Percentiles rank a stretch among this genome's conserved stretches.
These are phyloP conservation scores for Fragaria nilgerrensis DNA, from an alignment of 306 rosid species.

Conservation along the genomic window DNA sequence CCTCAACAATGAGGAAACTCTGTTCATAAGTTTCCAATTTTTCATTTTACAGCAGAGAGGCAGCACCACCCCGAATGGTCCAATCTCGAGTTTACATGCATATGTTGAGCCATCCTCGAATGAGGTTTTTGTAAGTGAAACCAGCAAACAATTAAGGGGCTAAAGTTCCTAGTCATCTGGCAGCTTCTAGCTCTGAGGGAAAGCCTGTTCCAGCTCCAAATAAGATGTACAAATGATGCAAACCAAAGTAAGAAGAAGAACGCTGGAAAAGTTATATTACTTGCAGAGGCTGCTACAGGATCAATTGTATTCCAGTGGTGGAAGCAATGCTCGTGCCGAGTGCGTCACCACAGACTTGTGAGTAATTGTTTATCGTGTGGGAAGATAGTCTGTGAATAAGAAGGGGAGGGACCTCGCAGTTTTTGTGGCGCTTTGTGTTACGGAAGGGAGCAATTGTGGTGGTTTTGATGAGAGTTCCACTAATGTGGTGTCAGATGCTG, in stretches of 20 bases:
- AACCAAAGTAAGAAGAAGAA: constrained; percentile 80
- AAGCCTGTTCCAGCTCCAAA: no score
- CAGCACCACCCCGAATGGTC: constrained; percentile 30
- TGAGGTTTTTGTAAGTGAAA: constrained; percentile 43
- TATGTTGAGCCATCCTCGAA: constrained; percentile 80
- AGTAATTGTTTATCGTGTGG: constrained; percentile 94
- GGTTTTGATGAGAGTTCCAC: constrained; percentile 71
- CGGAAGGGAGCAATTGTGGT: constrained; percentile 83
- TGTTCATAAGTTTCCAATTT: not conserved
- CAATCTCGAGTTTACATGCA: constrained; percentile 57
- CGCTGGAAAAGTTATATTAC: constrained; percentile 67
- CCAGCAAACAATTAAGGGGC: constrained; percentile 52
- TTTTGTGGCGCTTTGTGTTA: constrained; percentile 85
- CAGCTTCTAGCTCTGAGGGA: no score
- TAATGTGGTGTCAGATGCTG: constrained; percentile 54
- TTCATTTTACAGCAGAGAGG: constrained; percentile 33
- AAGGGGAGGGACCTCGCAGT: constrained; percentile 93
- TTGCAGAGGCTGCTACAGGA: constrained; percentile 90
- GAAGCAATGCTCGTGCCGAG: constrained; percentile 84
- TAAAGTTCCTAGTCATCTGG: constrained; percentile 13
- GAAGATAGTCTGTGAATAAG: constrained; percentile 92
- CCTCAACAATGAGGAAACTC: constrained; percentile 20
- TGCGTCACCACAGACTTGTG: constrained; percentile 63
- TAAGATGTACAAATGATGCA: constrained; percentile 26
- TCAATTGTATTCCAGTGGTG: constrained; percentile 89